Percentiles rank a stretch among this genome's conserved stretches.
phyloP scores from a whole-genome alignment of 768 basidiomycete species.

The Nidularia pulvinata region DNA sequence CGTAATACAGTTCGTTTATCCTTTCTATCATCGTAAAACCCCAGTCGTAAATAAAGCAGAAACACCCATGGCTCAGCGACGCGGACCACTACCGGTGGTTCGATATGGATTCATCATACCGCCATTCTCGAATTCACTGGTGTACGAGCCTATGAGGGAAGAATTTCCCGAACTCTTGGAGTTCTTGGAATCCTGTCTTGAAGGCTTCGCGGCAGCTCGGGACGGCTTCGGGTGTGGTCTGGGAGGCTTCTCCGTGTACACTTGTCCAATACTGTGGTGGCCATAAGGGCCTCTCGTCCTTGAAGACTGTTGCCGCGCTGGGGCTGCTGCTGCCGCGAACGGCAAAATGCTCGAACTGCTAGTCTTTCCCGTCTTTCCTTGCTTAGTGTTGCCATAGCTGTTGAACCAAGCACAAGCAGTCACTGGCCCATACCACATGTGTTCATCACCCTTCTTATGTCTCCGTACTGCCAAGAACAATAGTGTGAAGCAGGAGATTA shows the following conservation, averaged over 20 bases:
- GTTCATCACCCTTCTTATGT: slow-evolving; percentile 41
- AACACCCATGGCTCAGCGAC: slow-evolving; percentile 10
- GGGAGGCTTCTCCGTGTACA: slow-evolving; percentile 19
- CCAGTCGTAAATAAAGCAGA: slow-evolving; percentile 11
- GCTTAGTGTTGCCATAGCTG: slow-evolving; percentile 39
- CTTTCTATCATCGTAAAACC: slow-evolving; percentile 7
- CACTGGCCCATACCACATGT: slow-evolving; percentile 72
- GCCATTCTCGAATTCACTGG: slow-evolving; percentile 36
- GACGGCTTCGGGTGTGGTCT: slow-evolving; percentile 11
- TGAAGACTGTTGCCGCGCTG: not conserved
- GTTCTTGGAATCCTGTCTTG: slow-evolving; percentile 24
- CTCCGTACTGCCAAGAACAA: slow-evolving; percentile 38
- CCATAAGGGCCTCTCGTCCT: not conserved
- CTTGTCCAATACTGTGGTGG: not conserved
- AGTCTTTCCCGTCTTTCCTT: slow-evolving; percentile 28
- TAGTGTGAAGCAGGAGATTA: slow-evolving; percentile 32
- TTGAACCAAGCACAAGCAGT: slow-evolving; percentile 77
- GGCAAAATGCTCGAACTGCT: slow-evolving; percentile 35
- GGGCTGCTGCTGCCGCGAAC: slow-evolving; percentile 13
- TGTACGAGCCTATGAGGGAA: slow-evolving; percentile 26
- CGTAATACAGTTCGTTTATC: not conserved
- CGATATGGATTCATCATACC: slow-evolving; percentile 40
- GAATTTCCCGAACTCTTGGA: slow-evolving; percentile 23
- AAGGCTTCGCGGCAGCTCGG: slow-evolving; percentile 13
- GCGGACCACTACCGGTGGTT: slow-evolving; percentile 8